Base-by-base conservation (phyloP, 192 early-diverging fungal genomes). In the Coemansia sp. region DNA sequence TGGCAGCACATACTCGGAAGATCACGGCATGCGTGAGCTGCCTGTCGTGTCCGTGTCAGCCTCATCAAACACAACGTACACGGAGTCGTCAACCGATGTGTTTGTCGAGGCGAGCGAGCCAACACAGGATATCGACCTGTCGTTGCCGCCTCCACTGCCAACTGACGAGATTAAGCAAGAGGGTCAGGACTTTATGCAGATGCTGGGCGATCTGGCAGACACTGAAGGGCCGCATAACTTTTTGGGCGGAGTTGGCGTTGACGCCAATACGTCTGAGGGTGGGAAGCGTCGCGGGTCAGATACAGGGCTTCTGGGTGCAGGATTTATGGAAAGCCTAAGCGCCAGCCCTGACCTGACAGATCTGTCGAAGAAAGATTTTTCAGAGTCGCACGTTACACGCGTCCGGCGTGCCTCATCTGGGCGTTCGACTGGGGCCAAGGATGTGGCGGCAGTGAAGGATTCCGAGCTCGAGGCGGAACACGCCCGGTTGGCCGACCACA, bases 31-130 rank as follows among this genome's bases (percentile, higher is more conserved):
- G 45, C n/a, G 14, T n/a, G 45, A 29, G 26, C 29, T 64, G 38
- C 62, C 62, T 26, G 10, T 54, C 12, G 26, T 64, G 10, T 53
- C 54, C 62, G 56, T 56, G 37, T 64, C 59, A 27, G 43, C 20
- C 3, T 57, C 58, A 18, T 54, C 53, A 12, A 51, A 32, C 41
- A 24, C 54, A 24, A 37, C 59, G 45, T 38, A 56, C 41, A 45
- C 53, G 32, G 54, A 52, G 3, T 61, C 47, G 9, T 61, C 47
- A 2, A n/a, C 27, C 35, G 60, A 65, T 18, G 63, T 65, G 47
- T 78, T 78, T 65, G 69, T 78, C 26, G 75, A 72, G 55, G 75
- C 75, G 18, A 65, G 24, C 38, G 66, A 52, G 32, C 35, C 20
- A 13, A 8, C 32, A 6, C 29, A 16, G 50, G 60, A 62, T 27